phyloP scores from a whole-genome alignment of 495 filamentous ascomycete species.

The Hypoxylon lenormandii region DNA sequence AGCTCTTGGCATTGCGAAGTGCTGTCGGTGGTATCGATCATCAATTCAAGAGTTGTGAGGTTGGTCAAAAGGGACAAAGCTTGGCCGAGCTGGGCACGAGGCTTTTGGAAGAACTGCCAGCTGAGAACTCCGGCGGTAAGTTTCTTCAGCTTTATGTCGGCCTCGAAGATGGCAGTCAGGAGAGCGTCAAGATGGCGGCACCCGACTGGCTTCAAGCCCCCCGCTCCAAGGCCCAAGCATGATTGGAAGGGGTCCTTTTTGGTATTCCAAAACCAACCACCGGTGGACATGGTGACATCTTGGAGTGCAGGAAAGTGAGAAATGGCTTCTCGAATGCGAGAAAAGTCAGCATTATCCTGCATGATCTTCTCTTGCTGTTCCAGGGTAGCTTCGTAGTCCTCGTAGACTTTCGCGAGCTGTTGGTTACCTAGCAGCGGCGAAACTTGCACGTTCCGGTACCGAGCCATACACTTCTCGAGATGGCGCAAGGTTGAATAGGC shows the following conservation, averaged over 20 bases:
- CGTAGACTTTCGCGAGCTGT: slow-evolving; percentile 17
- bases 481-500: background rate
- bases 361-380: slow-evolving; percentile 24
- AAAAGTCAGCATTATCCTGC: slow-evolving; percentile 14
- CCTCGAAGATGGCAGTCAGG: slow-evolving; percentile 19
- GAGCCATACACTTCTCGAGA: background rate
- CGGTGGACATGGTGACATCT: slow-evolving; percentile 21
- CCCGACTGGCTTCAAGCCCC: background rate
- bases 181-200: slow-evolving; percentile 30
- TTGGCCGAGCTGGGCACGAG: slow-evolving; percentile 16
- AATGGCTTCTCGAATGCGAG: slow-evolving; percentile 26
- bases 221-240: background rate
- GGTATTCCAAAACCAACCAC: background rate
- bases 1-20: slow-evolving; percentile 9
- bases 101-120: slow-evolving; percentile 30
- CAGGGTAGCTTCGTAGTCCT: slow-evolving; percentile 15
- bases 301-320: slow-evolving; percentile 25
- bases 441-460: background rate
- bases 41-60: slow-evolving; percentile 30
- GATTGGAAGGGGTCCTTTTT: slow-evolving; percentile 19
- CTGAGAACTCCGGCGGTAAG: slow-evolving; percentile 19
- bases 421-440: background rate
- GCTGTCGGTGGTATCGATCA: slow-evolving; percentile 18
- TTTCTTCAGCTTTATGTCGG: slow-evolving; percentile 20
- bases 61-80: slow-evolving; percentile 17